Conservation (phyloP, 73 alveolate species). For the Paramecium pentaurelia region DNA sequence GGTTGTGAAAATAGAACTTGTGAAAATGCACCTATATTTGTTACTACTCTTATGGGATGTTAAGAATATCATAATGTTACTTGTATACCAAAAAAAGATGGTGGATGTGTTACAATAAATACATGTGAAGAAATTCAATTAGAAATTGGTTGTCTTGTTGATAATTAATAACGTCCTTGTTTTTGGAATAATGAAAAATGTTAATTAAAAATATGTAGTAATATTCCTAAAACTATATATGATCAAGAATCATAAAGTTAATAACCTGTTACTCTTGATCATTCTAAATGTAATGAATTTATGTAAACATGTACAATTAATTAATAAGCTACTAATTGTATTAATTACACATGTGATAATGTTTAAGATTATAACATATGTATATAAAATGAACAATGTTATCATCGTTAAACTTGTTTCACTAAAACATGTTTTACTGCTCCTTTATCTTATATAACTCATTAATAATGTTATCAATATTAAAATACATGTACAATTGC, state of each 20-base stretch:
- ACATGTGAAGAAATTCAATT: not conserved
- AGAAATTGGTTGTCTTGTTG: not conserved
- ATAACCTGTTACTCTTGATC: not conserved
- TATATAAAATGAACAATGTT: not conserved
- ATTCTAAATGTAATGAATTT: not conserved
- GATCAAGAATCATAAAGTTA: not conserved
- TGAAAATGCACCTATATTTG: not conserved
- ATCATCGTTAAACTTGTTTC: not conserved
- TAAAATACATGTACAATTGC: not conserved
- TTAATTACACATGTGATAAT: not conserved
- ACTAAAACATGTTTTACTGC: slow-evolving; percentile 6
- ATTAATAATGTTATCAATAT: not conserved
- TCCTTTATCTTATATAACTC: not conserved
- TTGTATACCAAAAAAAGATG: not conserved
- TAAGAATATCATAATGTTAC: not conserved
- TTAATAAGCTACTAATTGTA: not conserved
- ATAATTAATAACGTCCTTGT: not conserved
- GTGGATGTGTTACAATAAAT: slow-evolving; percentile 11
- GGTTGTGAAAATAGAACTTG: slow-evolving; percentile 13
- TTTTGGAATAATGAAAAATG: not conserved
- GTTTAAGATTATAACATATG: not conserved
- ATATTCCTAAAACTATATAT: not conserved
- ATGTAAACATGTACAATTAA: not conserved
- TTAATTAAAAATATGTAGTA: not conserved
- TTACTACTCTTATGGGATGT: not conserved